phyloP scores from a whole-genome alignment of 805 yeast species.

The Cyberlindnera sargentensis region DNA sequence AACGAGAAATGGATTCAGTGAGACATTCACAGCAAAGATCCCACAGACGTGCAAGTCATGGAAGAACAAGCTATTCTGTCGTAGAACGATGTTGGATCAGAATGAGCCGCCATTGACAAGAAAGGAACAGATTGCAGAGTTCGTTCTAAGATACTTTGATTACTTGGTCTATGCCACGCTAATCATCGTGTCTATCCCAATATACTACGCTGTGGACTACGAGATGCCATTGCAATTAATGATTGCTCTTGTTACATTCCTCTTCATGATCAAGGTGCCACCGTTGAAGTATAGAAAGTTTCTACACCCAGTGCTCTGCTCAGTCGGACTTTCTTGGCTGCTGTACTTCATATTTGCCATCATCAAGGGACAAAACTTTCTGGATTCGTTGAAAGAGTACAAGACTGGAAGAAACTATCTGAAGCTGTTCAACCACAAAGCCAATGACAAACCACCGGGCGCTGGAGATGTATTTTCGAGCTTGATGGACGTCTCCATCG shows the following conservation, averaged over 20 bases:
- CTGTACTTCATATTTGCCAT: slow-evolving; percentile 54
- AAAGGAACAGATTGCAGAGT: slow-evolving; percentile 27
- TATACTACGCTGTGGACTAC: slow-evolving; percentile 51
- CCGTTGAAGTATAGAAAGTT: slow-evolving; percentile 43
- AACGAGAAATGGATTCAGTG: no score
- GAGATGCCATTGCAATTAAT: slow-evolving; percentile 58
- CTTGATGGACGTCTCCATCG: slow-evolving; percentile 71
- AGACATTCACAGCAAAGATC: not conserved
- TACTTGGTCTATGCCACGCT: slow-evolving; percentile 43
- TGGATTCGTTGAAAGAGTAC: slow-evolving; percentile 45
- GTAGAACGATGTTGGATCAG: slow-evolving; percentile 17
- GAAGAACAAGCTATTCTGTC: slow-evolving; percentile 15
- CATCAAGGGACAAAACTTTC: slow-evolving; percentile 43
- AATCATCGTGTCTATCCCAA: slow-evolving; percentile 49
- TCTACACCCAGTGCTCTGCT: slow-evolving; percentile 66
- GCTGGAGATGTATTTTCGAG: slow-evolving; percentile 72
- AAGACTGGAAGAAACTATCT: slow-evolving; percentile 66
- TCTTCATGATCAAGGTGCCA: slow-evolving; percentile 34
- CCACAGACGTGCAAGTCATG: not conserved
- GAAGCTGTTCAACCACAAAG: slow-evolving; percentile 40
- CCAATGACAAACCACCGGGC: slow-evolving; percentile 50
- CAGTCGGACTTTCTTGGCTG: slow-evolving; percentile 57
- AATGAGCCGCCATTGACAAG: slow-evolving; percentile 4
- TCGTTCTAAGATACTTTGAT: slow-evolving; percentile 42
- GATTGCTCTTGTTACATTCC: slow-evolving; percentile 51